Evolutionary conservation across 2,329 filamentous ascomycete species (phyloP).

Genomic region (Aspergillus piperis): DNA sequence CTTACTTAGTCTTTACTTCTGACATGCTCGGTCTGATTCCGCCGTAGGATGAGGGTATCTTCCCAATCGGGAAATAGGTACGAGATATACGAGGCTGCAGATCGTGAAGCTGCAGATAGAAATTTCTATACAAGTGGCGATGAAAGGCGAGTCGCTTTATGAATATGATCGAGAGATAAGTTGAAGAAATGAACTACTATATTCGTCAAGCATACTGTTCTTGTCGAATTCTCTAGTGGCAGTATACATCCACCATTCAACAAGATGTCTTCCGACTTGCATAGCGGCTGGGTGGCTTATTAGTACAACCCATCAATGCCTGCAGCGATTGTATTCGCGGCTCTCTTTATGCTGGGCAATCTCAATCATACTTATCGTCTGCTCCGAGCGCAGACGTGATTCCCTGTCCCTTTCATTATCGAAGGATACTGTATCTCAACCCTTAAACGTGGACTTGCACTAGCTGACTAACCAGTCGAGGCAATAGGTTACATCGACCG

Average conservation of each 20-base stretch:
- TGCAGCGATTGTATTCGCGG: not conserved
- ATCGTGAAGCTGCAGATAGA: not conserved
- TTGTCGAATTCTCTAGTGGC: too few species aligned
- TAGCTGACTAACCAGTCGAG: conserved; percentile 45
- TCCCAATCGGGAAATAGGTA: conserved; percentile 19
- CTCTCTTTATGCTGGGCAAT: not conserved
- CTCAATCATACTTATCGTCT: not conserved
- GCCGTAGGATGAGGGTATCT: not conserved
- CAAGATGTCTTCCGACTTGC: not conserved
- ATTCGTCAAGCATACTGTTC: too few species aligned
- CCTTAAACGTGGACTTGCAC: not conserved
- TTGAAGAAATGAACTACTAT: too few species aligned
- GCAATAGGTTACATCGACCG: conserved; percentile 55
- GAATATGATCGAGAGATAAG: too few species aligned
- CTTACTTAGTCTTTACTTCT: not conserved
- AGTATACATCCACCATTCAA: not conserved
- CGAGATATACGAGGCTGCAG: conserved; percentile 22
- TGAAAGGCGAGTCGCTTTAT: too few species aligned
- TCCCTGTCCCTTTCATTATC: not conserved
- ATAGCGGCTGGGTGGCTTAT: not conserved
- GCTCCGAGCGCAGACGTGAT: not conserved
- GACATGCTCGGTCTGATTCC: not conserved
- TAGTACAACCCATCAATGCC: not conserved
- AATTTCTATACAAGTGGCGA: not conserved
- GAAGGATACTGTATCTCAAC: not conserved